A percentile compares a stretch with the other conserved stretches of the same genome.
These are phyloP conservation scores for Leccinum cinnamomeum DNA, from an alignment of 1,284 basidiomycete species.

Conservation along the genomic window DNA sequence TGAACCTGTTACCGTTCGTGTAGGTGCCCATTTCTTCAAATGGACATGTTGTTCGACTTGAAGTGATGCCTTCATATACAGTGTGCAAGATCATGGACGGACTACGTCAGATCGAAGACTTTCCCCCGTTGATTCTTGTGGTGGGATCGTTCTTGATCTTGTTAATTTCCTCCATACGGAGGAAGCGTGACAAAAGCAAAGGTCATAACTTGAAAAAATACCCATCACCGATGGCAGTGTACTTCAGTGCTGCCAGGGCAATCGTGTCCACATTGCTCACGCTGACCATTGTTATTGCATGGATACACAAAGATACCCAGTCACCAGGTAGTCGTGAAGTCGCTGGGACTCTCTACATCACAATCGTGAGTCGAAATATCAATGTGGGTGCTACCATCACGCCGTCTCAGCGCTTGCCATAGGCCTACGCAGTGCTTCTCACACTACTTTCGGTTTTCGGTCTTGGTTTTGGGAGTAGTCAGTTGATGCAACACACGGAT, in stretches of 20 bases:
- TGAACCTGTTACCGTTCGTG: not conserved
- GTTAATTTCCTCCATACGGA: not conserved
- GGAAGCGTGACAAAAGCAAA: not conserved
- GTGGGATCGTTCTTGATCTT: constrained; percentile 7
- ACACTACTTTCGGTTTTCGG: constrained; percentile 2
- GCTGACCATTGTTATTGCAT: constrained; percentile 2
- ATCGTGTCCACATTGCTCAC: not conserved
- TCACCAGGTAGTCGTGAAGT: not conserved
- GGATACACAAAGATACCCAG: not conserved
- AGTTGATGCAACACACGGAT: constrained; percentile 7
- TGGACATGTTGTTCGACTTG: not conserved
- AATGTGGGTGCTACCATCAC: not conserved
- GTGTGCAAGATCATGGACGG: constrained; percentile 1
- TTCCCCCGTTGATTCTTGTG: not conserved
- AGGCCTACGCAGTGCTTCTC: constrained; percentile 15
- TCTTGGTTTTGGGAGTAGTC: not conserved
- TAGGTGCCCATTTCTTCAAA: not conserved
- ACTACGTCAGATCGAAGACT: not conserved
- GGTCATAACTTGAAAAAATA: not conserved
- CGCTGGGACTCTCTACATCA: not conserved
- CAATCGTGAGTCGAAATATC: constrained; percentile 9
- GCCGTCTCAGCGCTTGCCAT: not conserved
- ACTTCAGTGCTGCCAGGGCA: not conserved
- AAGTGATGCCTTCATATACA: not conserved
- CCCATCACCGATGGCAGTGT: not conserved